Evolutionary conservation across 1,284 basidiomycete genomes (phyloP), one percentile per base, ranked within the genome.

Genomic region (Neolentinus lepideus): DNA sequence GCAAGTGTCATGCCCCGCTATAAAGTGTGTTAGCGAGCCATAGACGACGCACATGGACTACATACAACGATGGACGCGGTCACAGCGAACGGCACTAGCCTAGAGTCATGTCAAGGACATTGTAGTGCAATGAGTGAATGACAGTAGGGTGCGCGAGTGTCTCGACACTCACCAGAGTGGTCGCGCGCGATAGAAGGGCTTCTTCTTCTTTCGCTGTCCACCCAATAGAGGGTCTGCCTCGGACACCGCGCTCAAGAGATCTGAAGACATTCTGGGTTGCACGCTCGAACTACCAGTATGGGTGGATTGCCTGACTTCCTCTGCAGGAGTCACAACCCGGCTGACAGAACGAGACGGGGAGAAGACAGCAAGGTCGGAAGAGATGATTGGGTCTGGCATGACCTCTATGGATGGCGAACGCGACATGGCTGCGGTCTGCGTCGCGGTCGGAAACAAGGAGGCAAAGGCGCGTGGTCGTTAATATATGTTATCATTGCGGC

Each of bases 1-100:
- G 87, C 87, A 46, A 88, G 69, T 6, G 88, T 90, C 84, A 90
- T 89, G 54, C 85, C 86, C 48, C 86, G 84, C 88, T 90, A 12
- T 31, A 52, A 47, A 57, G 16, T 36, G 48, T 58, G 57, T 59
- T 56, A 51, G 31, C 56, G 27, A 53, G 36, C 46, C 36, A 47
- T 26, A 29, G 21, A 31, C 43, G 55, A 24, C 45, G 22, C 54
- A 16, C 19, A 48, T 22, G 19, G 38, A 31, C 26, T 45, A 76
- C 82, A 66, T 64, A 90, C 86, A 47, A 79, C 79, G 27, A 90
- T 61, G 2, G 87, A 77, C 19, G 81, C 78, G n/a, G 77, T 70
- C 38, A 90, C 68, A 2, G 81, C 85, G 64, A 90, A 88, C 1
- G 88, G 88, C 25, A 88, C 84, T 16, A 90, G 76, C 87, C 87